These are phyloP conservation scores for Aspergillus ellipticus DNA, from an alignment of 495 filamentous ascomycete species.

Conservation along the genomic window DNA sequence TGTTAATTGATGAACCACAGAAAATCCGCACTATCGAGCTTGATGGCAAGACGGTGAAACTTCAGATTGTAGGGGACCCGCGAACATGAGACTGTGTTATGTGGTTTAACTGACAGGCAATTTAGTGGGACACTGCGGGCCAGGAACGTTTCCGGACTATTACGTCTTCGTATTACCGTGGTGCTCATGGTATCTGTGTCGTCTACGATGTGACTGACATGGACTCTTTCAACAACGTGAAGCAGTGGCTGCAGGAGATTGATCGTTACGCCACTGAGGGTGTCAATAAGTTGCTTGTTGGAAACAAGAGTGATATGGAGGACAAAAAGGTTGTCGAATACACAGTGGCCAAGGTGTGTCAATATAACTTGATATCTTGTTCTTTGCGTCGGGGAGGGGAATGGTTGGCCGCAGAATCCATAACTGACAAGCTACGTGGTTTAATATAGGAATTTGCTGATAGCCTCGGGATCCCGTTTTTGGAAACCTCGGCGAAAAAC, in stretches of 20 bases:
- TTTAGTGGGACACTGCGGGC: constrained; percentile 96
- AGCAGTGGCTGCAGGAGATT: constrained; percentile 99
- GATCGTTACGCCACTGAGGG: constrained; percentile 98
- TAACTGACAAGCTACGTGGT: constrained; percentile 16
- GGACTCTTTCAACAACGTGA: constrained; percentile 99
- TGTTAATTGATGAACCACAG: constrained; percentile 44
- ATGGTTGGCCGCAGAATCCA: neutral
- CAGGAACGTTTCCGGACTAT: constrained; percentile 99
- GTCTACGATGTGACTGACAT: constrained; percentile 99
- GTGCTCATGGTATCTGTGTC: constrained; percentile 97
- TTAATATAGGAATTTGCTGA: constrained; percentile 89
- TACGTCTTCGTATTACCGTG: constrained; percentile 98
- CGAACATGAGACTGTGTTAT: neutral
- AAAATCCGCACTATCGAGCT: constrained; percentile 99
- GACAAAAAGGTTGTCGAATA: constrained; percentile 99
- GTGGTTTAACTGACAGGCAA: constrained; percentile 13
- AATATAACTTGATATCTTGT: neutral
- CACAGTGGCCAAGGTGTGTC: constrained; percentile 90
- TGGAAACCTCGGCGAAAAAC: constrained; percentile 99
- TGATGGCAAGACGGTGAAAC: constrained; percentile 98
- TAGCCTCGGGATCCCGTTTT: constrained; percentile 97
- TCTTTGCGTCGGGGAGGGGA: neutral
- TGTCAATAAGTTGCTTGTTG: constrained; percentile 97
- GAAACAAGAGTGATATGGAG: constrained; percentile 99
- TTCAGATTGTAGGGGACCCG: constrained; percentile 83